phyloP scores from a whole-genome alignment of 495 filamentous ascomycete genomes.

The Geoglossum glabrum region DNA sequence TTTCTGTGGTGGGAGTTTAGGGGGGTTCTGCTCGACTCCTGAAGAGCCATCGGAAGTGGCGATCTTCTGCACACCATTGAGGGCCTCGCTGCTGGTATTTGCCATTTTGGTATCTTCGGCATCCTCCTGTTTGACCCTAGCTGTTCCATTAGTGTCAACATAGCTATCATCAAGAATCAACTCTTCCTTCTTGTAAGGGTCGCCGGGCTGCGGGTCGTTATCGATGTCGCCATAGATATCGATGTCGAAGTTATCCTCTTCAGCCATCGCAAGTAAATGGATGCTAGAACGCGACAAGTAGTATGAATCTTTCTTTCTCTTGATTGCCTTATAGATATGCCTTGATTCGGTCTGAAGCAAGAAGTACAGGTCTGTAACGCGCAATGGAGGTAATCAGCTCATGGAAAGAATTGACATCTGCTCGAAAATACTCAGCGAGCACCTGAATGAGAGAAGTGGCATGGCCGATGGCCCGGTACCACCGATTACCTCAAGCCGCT shows the following conservation, averaged over 20 bases:
- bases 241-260: constrained; percentile 11
- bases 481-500: background rate
- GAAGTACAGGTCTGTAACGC: constrained; percentile 5
- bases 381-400: constrained; percentile 6
- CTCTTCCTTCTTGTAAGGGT: constrained; percentile 12
- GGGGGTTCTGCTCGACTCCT: constrained; percentile 3
- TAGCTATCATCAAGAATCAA: background rate
- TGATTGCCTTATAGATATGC: constrained; percentile 9
- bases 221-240: constrained; percentile 10
- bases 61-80: constrained; percentile 18
- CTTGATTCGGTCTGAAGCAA: constrained; percentile 3
- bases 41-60: constrained; percentile 22
- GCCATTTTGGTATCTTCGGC: background rate
- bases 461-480: background rate
- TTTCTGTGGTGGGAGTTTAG: constrained; percentile 17
- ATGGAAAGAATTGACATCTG: constrained; percentile 1
- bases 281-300: constrained; percentile 2
- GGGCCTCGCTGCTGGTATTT: background rate
- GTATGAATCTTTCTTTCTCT: background rate
- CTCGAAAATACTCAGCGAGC: background rate
- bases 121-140: constrained; percentile 6
- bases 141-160: background rate
- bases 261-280: constrained; percentile 9
- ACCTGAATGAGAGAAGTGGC: background rate
- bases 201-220: constrained; percentile 11